Base-by-base conservation (phyloP, 2,329 filamentous ascomycete genomes). In the Exserohilum turcica region DNA sequence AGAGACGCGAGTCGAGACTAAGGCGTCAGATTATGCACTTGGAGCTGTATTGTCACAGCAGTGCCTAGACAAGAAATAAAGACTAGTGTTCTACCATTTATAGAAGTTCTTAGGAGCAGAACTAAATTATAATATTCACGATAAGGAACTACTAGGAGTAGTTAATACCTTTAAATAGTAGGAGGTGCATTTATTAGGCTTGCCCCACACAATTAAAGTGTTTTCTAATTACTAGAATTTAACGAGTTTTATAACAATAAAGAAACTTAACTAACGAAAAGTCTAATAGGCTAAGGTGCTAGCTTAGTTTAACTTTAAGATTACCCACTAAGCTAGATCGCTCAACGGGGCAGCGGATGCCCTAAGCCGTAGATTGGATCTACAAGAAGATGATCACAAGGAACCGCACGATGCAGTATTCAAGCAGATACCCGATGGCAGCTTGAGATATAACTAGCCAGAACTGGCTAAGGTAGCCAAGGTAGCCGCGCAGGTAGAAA, bases 81-180 rank as follows among this genome's bases (percentile, higher is more conserved):
- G 49, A 46, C 49, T 36, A 36, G 40, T 61, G 12, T 49, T 55
- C 61, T 32, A 63, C 71, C 48, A 72, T 70, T 46, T 46, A 64
- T 18, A 50, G 43, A 47, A 52, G 21, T 52, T 43, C 29, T 50
- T 33, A 21, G n/a, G 12, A 43, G 31, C n/a, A 47, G 38, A 50
- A 33, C 29, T 47, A 37, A 51, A 24, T 42, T 72, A 37, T 9
- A 43, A 28, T 56, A 66, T 31, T 57, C 57, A 39, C 43, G 43
- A 55, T 74, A 33, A 35, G 48, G 31, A 39, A 13, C 37, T 28
- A 39, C 37, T 39, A 39, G 19, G 5, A 27, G 19, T 27, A 39
- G 37, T 27, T 27, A 27, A 28, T 27, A 24, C 21, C 21, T 24
- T 24, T 24, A 24, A 24, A 24, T 24, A 24, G 21, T 24, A 24